Evolutionary conservation across 441 rosid species (phyloP).

Genomic region (Croton setiger): DNA sequence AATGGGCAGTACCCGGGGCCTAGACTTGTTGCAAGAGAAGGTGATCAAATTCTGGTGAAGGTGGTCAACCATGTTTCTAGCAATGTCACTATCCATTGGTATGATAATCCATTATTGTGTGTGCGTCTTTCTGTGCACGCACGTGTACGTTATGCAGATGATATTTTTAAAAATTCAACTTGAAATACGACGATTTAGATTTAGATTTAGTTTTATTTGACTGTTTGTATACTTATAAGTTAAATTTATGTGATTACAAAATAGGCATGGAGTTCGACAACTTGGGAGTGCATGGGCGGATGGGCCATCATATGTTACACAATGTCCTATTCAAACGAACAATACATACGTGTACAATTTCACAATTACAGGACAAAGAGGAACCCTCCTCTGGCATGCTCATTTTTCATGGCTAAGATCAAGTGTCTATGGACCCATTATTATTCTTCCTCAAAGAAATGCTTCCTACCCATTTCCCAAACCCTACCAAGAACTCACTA

Average conservation of each 20-base stretch:
- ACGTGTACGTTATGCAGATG: too few species aligned
- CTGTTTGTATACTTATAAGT: too few species aligned
- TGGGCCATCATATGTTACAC: constrained; percentile 65
- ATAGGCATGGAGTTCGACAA: constrained; percentile 66
- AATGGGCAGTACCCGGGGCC: constrained; percentile 59
- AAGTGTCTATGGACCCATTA: constrained; percentile 57
- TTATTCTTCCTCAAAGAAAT: constrained; percentile 48
- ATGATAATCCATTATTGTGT: constrained; percentile 4
- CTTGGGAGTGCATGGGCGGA: constrained; percentile 64
- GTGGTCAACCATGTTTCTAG: constrained; percentile 39
- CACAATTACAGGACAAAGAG: constrained; percentile 62
- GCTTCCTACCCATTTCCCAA: constrained; percentile 56
- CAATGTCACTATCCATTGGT: constrained; percentile 53
- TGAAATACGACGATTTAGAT: too few species aligned
- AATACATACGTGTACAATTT: constrained; percentile 58
- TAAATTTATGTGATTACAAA: not conserved
- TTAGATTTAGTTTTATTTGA: too few species aligned
- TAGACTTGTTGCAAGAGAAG: constrained; percentile 42
- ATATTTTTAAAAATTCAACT: too few species aligned
- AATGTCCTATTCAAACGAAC: constrained; percentile 65
- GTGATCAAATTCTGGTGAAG: constrained; percentile 45
- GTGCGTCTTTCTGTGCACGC: too few species aligned
- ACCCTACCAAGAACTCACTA: constrained; percentile 59
- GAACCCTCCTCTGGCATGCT: constrained; percentile 73
- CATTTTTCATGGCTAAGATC: constrained; percentile 66